phyloP scores from a whole-genome alignment of 768 basidiomycete genomes.

The Pleurotus cornucopiae region DNA sequence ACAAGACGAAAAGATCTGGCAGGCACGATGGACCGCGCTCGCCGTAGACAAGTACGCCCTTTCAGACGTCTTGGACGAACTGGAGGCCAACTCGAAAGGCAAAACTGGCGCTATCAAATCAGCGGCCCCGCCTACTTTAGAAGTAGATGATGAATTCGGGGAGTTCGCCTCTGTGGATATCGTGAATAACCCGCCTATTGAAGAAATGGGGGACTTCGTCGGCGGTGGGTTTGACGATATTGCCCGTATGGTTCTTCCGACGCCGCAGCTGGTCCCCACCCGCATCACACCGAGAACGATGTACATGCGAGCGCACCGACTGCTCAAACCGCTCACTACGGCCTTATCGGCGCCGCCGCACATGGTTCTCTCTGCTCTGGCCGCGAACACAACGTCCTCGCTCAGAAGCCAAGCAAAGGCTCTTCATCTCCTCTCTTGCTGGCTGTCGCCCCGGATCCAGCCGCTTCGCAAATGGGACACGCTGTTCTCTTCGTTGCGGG shows the following conservation, averaged over 20 bases:
- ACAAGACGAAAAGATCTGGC: slow-evolving; percentile 78
- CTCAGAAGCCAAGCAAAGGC: slow-evolving; percentile 59
- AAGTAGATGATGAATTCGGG: slow-evolving; percentile 86
- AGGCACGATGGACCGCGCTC: slow-evolving; percentile 63
- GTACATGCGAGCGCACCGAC: slow-evolving; percentile 61
- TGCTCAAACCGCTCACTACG: slow-evolving; percentile 57
- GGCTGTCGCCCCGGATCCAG: slow-evolving; percentile 66
- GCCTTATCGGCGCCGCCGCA: slow-evolving; percentile 63
- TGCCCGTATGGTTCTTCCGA: slow-evolving; percentile 26
- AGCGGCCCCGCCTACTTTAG: slow-evolving; percentile 54
- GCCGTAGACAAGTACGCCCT: slow-evolving; percentile 42
- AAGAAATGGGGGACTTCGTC: slow-evolving; percentile 47
- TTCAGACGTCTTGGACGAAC: slow-evolving; percentile 47
- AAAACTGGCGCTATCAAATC: slow-evolving; percentile 33
- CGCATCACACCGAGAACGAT: slow-evolving; percentile 44
- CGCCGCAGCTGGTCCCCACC: slow-evolving; percentile 18
- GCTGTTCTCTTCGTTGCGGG: slow-evolving; percentile 60
- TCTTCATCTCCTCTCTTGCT: slow-evolving; percentile 69
- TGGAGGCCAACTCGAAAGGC: slow-evolving; percentile 46
- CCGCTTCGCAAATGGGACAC: slow-evolving; percentile 68
- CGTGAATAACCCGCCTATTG: slow-evolving; percentile 23
- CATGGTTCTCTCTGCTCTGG: slow-evolving; percentile 58
- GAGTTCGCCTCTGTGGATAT: slow-evolving; percentile 63
- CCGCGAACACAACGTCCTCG: slow-evolving; percentile 32
- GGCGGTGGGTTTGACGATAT: slow-evolving; percentile 17